Percentiles rank a stretch among this genome's conserved stretches.
Conservation (phyloP, 306 rosid genomes). For the Dryas octopetala region DNA sequence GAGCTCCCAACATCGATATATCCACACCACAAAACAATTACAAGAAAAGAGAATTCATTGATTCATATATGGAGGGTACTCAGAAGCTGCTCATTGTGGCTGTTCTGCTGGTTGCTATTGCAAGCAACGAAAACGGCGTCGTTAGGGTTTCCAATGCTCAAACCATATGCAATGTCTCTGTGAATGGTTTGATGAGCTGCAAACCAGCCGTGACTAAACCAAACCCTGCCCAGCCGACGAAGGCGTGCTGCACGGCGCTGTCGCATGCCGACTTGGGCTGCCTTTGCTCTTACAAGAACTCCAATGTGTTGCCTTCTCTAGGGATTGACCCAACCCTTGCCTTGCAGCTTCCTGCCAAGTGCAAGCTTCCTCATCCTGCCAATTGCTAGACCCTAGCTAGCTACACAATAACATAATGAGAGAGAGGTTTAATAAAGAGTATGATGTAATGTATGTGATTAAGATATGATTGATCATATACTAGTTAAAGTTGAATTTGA, state of each 20-base stretch:
- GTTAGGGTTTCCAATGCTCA: slow-evolving; percentile 27
- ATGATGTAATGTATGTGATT: neutral
- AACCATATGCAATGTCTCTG: slow-evolving; percentile 49
- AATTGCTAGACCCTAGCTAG: slow-evolving; percentile 29
- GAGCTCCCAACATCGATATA: neutral
- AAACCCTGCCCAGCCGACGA: slow-evolving; percentile 38
- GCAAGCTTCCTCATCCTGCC: slow-evolving; percentile 52
- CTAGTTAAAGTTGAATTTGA: neutral
- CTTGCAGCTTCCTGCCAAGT: slow-evolving; percentile 49
- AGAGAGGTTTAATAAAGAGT: neutral
- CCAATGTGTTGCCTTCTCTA: slow-evolving; percentile 50
- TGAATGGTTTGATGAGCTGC: slow-evolving; percentile 39
- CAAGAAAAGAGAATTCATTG: neutral
- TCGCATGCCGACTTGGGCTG: slow-evolving; percentile 46
- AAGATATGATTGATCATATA: neutral
- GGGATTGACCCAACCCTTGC: slow-evolving; percentile 64
- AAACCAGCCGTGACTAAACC: slow-evolving; percentile 51
- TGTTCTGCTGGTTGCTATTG: slow-evolving; percentile 12
- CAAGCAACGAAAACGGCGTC: slow-evolving; percentile 7
- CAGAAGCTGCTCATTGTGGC: neutral
- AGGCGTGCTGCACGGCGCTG: slow-evolving; percentile 40
- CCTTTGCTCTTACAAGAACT: slow-evolving; percentile 53
- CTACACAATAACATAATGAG: too few species aligned
- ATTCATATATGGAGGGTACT: neutral
- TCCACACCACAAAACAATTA: neutral